Conservation (phyloP, 768 basidiomycete species). For the Russula abietina region DNA sequence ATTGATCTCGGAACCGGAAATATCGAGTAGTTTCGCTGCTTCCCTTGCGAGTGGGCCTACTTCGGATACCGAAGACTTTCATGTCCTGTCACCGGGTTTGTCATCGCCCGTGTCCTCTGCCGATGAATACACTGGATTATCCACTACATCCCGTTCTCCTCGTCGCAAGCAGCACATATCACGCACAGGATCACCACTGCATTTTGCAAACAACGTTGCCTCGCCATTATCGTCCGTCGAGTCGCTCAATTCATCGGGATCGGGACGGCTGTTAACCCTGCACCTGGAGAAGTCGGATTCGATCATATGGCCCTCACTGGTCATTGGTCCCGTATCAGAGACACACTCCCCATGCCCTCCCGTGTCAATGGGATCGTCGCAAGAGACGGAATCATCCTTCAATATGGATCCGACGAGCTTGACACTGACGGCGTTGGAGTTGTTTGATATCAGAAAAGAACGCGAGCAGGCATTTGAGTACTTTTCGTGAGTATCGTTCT, state of each 20-base stretch:
- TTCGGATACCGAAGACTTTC: constrained; percentile 65
- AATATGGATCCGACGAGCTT: constrained; percentile 87
- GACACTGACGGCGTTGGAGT: constrained; percentile 61
- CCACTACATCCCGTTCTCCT: constrained; percentile 19
- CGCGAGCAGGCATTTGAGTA: constrained; percentile 77
- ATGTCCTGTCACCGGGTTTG: constrained; percentile 47
- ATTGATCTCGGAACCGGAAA: constrained; percentile 76
- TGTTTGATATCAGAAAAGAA: constrained; percentile 68
- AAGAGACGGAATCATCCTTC: constrained; percentile 53
- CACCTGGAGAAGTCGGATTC: constrained; percentile 77
- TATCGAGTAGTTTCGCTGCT: constrained; percentile 79
- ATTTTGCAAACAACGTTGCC: constrained; percentile 45
- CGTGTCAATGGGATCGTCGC: constrained; percentile 49
- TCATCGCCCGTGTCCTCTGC: constrained; percentile 59
- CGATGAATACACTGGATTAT: constrained; percentile 34
- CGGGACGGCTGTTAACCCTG: constrained; percentile 67
- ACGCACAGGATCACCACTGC: constrained; percentile 48
- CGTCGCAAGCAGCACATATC: constrained; percentile 36
- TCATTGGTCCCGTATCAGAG: constrained; percentile 68
- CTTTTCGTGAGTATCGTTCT: constrained; percentile 52
- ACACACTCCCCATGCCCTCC: constrained; percentile 47
- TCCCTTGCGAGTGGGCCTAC: constrained; percentile 69
- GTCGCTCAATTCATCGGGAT: constrained; percentile 49
- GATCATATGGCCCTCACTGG: constrained; percentile 76
- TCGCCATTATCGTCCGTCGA: constrained; percentile 80